Percentiles rank a stretch among this genome's conserved stretches.
Conservation (phyloP, 2,329 filamentous ascomycete species). For the Talaromyces atroroseus region DNA sequence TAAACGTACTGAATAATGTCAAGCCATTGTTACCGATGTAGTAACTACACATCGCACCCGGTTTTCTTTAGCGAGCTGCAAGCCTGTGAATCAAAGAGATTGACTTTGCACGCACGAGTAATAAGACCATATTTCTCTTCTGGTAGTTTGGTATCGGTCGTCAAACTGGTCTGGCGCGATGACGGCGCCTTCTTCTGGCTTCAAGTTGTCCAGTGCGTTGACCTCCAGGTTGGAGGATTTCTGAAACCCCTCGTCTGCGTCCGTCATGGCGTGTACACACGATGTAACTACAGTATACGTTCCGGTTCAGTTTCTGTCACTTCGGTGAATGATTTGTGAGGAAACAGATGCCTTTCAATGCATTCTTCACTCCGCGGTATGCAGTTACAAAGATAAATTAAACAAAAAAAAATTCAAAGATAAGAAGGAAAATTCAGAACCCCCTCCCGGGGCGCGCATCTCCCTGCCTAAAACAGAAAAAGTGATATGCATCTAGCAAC, state of each 20-base stretch:
- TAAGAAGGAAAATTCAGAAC: background rate
- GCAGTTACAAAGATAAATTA: background rate
- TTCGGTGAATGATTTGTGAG: background rate
- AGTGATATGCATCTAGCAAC: slow-evolving; percentile 1
- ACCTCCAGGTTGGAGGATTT: background rate
- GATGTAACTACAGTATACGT: background rate
- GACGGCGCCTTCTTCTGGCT: slow-evolving; percentile 29
- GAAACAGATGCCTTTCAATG: background rate
- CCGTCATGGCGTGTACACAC: background rate
- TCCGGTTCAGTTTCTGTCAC: background rate
- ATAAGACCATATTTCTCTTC: slow-evolving; percentile 53
- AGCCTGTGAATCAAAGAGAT: background rate
- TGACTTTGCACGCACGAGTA: slow-evolving; percentile 38
- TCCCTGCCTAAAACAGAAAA: background rate
- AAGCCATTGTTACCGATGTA: slow-evolving; percentile 64
- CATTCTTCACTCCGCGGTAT: background rate
- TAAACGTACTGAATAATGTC: slow-evolving; percentile 49
- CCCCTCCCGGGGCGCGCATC: background rate
- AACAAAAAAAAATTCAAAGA: background rate
- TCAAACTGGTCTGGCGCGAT: slow-evolving; percentile 53
- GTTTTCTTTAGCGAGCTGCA: background rate
- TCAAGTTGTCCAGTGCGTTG: slow-evolving; percentile 7
- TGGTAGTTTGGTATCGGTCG: slow-evolving; percentile 47
- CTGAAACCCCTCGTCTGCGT: background rate
- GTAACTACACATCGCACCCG: slow-evolving; percentile 39